Evolutionary conservation across 768 basidiomycete species (phyloP).

Genomic region (Russula vinacea): DNA sequence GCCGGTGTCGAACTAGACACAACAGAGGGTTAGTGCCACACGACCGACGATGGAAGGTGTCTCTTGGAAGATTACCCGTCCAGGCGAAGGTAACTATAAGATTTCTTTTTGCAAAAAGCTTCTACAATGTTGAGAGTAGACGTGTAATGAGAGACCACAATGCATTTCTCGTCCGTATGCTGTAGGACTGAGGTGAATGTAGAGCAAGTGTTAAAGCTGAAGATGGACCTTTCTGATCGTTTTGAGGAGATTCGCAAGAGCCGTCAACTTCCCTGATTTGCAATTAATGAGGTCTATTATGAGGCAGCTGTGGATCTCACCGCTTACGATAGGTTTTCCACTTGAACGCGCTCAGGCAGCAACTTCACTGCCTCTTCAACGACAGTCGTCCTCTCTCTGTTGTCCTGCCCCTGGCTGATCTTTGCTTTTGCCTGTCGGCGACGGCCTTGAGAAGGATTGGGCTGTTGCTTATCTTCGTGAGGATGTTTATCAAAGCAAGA

Average conservation of each 20-base stretch:
- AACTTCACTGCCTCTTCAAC: conserved; percentile 59
- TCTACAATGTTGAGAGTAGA: conserved; percentile 91
- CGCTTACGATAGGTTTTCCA: conserved; percentile 75
- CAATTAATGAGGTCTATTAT: conserved; percentile 22
- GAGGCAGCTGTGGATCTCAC: conserved; percentile 39
- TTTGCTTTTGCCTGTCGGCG: conserved; percentile 54
- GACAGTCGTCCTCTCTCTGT: conserved; percentile 45
- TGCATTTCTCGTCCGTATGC: conserved; percentile 89
- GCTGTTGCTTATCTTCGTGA: conserved; percentile 92
- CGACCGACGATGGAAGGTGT: not conserved
- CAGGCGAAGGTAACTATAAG: conserved; percentile 77
- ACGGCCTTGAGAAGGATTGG: conserved; percentile 84
- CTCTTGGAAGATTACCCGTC: conserved; percentile 61
- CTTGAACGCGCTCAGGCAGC: conserved; percentile 55
- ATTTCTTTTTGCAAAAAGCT: conserved; percentile 70
- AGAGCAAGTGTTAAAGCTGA: not conserved
- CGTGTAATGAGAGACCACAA: conserved; percentile 95
- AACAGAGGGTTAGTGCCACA: conserved; percentile 15
- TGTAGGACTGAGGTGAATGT: conserved; percentile 33
- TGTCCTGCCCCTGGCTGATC: conserved; percentile 35
- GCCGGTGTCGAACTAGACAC: conserved; percentile 63
- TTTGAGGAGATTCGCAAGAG: conserved; percentile 61
- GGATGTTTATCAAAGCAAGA: conserved; percentile 70
- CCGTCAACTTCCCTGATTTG: conserved; percentile 65
- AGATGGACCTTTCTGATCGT: conserved; percentile 52